Percentiles rank a stretch among this genome's conserved stretches.
These are phyloP conservation scores for Micractinium sp. DNA, from an alignment of 139 green algal species.

Conservation along the genomic window DNA sequence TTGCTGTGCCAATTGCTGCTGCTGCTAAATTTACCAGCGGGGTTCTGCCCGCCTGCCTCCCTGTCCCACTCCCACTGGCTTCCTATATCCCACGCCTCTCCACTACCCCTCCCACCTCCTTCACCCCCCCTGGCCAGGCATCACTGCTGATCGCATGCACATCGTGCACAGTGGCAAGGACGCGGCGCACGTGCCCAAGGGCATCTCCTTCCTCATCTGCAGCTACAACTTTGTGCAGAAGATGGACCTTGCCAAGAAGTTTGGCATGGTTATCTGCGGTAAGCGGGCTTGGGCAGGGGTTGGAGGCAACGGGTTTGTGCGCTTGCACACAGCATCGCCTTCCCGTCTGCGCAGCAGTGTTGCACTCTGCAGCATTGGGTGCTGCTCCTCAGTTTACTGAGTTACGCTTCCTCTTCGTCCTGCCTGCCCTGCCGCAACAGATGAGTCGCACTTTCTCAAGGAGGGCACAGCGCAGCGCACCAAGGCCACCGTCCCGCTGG, in stretches of 20 bases:
- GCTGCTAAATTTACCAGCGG: too few species aligned
- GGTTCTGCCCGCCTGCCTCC: too few species aligned
- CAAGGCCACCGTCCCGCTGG: conserved; percentile 67
- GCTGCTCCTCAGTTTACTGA: background rate
- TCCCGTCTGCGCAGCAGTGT: too few species aligned
- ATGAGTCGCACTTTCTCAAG: conserved; percentile 33
- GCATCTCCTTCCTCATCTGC: conserved; percentile 68
- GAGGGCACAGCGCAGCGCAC: conserved; percentile 58
- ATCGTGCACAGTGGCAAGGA: conserved; percentile 50
- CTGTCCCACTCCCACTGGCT: too few species aligned
- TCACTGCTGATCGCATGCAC: conserved; percentile 54
- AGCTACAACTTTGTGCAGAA: conserved; percentile 90
- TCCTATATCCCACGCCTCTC: too few species aligned
- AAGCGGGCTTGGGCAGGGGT: too few species aligned
- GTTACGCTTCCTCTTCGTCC: background rate
- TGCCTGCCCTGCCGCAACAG: background rate
- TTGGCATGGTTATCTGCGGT: conserved; percentile 49
- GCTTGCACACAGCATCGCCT: background rate
- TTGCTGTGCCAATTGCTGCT: too few species aligned
- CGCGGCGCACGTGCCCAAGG: background rate
- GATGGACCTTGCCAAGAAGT: conserved; percentile 50
- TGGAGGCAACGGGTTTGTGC: background rate
- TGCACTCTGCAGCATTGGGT: background rate
- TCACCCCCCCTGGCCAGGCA: background rate
- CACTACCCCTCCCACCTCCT: too few species aligned